Evolutionary conservation across 2,329 filamentous ascomycete genomes (phyloP).

Genomic region (Monosporascus sp.): DNA sequence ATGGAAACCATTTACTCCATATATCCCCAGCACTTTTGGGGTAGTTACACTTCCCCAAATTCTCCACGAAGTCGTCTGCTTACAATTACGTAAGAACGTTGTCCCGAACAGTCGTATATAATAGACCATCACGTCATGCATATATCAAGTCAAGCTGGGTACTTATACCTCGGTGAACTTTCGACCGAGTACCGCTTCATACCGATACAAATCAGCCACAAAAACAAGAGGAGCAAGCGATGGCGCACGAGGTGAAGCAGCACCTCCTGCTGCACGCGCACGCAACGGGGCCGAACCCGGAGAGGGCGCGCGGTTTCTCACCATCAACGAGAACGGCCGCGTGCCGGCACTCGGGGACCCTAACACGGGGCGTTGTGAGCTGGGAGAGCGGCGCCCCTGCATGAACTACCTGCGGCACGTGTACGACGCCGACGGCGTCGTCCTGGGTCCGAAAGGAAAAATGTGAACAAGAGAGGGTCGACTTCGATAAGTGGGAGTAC

Average conservation of each 20-base stretch:
- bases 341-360: slow-evolving; percentile 32
- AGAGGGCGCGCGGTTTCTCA: slow-evolving; percentile 30
- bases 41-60: no score
- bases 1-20: no score
- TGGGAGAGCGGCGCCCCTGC: slow-evolving; percentile 34
- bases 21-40: no score
- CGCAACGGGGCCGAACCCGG: slow-evolving; percentile 34
- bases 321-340: slow-evolving; percentile 39
- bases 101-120: no score
- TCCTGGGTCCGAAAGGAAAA: slow-evolving; percentile 27
- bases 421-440: slow-evolving; percentile 34
- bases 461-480: slow-evolving; percentile 32
- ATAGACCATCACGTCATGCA: no score
- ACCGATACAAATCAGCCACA: no score
- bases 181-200: no score
- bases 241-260: slow-evolving; percentile 8
- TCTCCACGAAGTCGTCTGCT: no score
- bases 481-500: slow-evolving; percentile 41
- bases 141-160: no score
- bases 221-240: no score
- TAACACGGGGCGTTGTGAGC: slow-evolving; percentile 29
- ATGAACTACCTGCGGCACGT: slow-evolving; percentile 32
- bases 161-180: no score
- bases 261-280: slow-evolving; percentile 35
- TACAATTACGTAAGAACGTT: no score